Evolutionary conservation across 305 asterid species (phyloP).

Genomic region (Fraxinus sp.): DNA sequence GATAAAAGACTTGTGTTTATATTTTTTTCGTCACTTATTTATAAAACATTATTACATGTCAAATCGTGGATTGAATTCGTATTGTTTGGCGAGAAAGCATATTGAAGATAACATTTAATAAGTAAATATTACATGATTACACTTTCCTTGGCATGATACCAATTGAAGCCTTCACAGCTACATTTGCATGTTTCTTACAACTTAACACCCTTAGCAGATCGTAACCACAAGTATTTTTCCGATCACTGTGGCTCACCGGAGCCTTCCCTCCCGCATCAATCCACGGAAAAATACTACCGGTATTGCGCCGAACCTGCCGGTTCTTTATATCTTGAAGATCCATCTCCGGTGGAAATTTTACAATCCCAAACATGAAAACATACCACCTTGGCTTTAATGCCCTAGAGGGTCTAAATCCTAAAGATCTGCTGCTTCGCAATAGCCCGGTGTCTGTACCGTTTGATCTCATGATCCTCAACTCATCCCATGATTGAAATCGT

Average conservation of each 20-base stretch:
- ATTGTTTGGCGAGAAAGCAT: conserved; percentile 16
- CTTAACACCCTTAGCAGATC: conserved; percentile 50
- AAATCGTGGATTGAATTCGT: background rate
- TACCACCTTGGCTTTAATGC: conserved; percentile 50
- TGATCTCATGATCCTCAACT: conserved; percentile 16
- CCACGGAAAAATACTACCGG: conserved; percentile 28
- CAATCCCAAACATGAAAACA: conserved; percentile 41
- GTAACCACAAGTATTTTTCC: conserved; percentile 43
- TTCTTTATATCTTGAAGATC: conserved; percentile 55
- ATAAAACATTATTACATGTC: conserved; percentile 1
- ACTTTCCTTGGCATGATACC: conserved; percentile 1
- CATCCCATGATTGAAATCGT: conserved; percentile 46
- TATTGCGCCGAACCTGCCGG: conserved; percentile 51
- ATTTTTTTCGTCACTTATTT: background rate
- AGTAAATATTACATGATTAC: background rate
- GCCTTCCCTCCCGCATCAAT: conserved; percentile 24
- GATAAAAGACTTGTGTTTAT: no score
- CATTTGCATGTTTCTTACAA: conserved; percentile 55
- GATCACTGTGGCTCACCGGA: conserved; percentile 20
- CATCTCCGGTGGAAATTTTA: conserved; percentile 53
- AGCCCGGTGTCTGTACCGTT: conserved; percentile 3
- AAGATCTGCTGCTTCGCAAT: conserved; percentile 46
- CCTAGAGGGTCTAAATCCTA: conserved; percentile 31
- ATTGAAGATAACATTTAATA: background rate
- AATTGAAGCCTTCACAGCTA: conserved; percentile 40